Percentiles rank a stretch among this genome's conserved stretches.
Evolutionary conservation across 139 green algal genomes (phyloP).

Genomic region (Chlamydomonas asymmetrica): DNA sequence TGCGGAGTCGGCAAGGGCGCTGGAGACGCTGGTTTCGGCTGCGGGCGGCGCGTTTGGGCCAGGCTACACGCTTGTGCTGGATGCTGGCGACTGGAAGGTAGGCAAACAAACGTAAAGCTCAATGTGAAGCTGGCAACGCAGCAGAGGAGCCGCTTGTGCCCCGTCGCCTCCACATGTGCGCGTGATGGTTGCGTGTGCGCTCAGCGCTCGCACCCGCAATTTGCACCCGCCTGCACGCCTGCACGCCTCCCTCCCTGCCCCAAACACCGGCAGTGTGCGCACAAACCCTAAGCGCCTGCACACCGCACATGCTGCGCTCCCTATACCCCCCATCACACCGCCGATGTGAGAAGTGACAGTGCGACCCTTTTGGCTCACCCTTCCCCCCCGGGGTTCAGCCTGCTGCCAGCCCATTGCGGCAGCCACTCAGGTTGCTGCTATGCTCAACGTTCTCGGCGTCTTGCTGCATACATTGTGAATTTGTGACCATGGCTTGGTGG

Average conservation of each 20-base stretch:
- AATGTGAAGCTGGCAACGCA: neutral
- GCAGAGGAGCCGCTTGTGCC: neutral
- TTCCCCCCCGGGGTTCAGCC: too few relatives aligned
- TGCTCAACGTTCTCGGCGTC: too few relatives aligned
- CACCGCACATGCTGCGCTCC: too few relatives aligned
- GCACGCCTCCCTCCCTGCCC: conserved; percentile 1
- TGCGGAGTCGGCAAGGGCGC: too few relatives aligned
- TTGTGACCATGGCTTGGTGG: too few relatives aligned
- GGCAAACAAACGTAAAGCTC: neutral
- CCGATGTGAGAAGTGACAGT: too few relatives aligned
- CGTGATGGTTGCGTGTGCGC: neutral
- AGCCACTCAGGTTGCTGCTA: too few relatives aligned
- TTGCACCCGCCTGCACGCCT: neutral
- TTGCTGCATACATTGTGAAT: too few relatives aligned
- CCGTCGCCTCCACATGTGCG: neutral
- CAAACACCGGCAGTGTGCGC: neutral
- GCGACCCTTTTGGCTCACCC: too few relatives aligned
- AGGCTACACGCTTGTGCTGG: conserved; percentile 41
- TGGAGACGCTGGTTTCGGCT: conserved; percentile 6
- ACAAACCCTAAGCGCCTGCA: too few relatives aligned
- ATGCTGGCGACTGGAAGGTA: conserved; percentile 61
- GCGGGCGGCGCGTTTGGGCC: neutral
- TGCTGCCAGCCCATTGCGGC: too few relatives aligned
- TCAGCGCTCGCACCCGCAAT: neutral
- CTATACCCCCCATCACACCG: too few relatives aligned